These are phyloP conservation scores for Pestalotiopsis sp. DNA, from an alignment of 2,329 filamentous ascomycete species.

Conservation along the genomic window DNA sequence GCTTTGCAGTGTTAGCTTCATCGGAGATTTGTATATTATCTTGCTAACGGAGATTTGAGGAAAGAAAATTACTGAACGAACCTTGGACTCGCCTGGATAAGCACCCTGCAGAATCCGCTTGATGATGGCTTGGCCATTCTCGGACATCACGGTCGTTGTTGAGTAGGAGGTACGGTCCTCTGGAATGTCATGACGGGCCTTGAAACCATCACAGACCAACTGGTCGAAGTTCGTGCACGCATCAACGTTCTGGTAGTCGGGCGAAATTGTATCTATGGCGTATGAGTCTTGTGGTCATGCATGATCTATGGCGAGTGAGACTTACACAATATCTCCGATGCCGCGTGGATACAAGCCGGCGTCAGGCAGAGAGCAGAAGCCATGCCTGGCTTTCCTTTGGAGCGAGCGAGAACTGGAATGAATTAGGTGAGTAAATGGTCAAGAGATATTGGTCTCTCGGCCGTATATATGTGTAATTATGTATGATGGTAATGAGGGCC, in stretches of 20 bases:
- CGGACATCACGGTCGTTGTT: conserved; percentile 61
- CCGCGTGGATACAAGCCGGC: conserved; percentile 63
- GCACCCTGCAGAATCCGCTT: conserved; percentile 64
- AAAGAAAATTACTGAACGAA: conserved; percentile 22
- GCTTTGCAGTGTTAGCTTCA: conserved; percentile 31
- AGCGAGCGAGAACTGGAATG: conserved; percentile 19
- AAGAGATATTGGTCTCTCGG: not conserved
- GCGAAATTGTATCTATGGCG: conserved; percentile 53
- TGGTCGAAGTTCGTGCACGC: conserved; percentile 71
- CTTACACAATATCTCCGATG: conserved; percentile 58
- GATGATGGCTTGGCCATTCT: conserved; percentile 59
- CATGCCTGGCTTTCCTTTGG: conserved; percentile 17
- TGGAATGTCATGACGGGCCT: conserved; percentile 63
- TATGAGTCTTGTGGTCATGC: conserved; percentile 10
- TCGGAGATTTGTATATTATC: not conserved
- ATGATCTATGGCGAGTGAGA: conserved; percentile 1
- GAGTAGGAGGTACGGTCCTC: conserved; percentile 64
- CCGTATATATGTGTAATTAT: too few species aligned
- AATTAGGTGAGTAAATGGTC: not conserved
- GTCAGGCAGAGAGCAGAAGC: conserved; percentile 49
- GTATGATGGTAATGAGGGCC: not conserved
- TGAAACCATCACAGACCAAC: conserved; percentile 69
- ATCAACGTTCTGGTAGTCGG: conserved; percentile 63
- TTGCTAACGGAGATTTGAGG: not conserved
- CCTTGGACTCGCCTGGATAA: conserved; percentile 45